Conservation (phyloP, 2,329 filamentous ascomycete species). For the Xylaria sp. region DNA sequence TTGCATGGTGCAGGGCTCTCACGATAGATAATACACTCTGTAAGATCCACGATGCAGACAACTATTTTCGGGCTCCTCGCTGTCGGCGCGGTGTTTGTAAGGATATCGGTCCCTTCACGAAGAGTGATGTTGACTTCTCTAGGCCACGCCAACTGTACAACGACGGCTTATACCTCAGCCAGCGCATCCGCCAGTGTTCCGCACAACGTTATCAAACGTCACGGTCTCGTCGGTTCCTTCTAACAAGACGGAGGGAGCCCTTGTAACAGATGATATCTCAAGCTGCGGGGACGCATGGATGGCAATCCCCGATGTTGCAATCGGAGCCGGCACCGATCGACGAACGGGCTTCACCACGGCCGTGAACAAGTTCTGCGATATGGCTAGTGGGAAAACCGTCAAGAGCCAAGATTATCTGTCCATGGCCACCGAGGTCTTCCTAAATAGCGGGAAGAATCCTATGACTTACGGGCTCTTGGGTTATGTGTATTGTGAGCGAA, state of each 20-base stretch:
- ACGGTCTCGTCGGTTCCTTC: conserved; percentile 19
- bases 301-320: conserved; percentile 44
- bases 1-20: neutral
- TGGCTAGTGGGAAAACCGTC: conserved; percentile 42
- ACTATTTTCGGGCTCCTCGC: conserved; percentile 17
- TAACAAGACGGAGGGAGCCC: conserved; percentile 19
- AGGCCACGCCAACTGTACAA: conserved; percentile 34
- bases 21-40: conserved; percentile 1
- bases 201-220: conserved; percentile 23
- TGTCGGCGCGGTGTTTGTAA: conserved; percentile 29
- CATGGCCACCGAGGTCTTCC: conserved; percentile 48
- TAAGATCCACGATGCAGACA: conserved; percentile 25
- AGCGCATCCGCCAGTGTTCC: conserved; percentile 12
- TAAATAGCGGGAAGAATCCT: conserved; percentile 44
- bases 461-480: conserved; percentile 45
- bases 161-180: conserved; percentile 19
- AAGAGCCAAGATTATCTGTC: conserved; percentile 44
- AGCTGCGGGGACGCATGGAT: conserved; percentile 47
- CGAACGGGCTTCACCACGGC: conserved; percentile 46
- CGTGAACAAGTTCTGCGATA: conserved; percentile 45
- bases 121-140: conserved; percentile 28
- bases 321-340: conserved; percentile 44
- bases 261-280: conserved; percentile 44
- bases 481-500: conserved; percentile 47
- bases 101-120: conserved; percentile 8